phyloP scores from a whole-genome alignment of 768 basidiomycete species.

The Boletus huronensis region DNA sequence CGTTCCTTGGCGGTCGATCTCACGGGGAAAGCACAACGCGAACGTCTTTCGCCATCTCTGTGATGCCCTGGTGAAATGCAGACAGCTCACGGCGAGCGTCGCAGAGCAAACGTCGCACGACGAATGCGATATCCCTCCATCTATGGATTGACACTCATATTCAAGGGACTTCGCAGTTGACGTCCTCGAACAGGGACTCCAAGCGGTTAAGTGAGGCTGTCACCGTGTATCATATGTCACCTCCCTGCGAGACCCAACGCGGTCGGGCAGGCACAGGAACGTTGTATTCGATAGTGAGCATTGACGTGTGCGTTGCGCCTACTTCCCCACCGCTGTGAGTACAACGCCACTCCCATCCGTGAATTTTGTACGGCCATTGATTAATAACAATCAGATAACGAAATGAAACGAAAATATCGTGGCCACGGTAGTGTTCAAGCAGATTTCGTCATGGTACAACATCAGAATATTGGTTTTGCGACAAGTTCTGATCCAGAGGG shows the following conservation, averaged over 20 bases:
- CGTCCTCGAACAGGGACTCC: conserved; percentile 33
- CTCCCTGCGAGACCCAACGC: background rate
- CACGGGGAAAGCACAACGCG: conserved; percentile 28
- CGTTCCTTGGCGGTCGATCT: conserved; percentile 28
- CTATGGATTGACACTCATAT: conserved; percentile 42
- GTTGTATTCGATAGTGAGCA: background rate
- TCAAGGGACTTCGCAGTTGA: conserved; percentile 28
- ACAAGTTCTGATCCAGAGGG: conserved; percentile 14
- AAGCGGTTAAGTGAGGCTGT: conserved; percentile 35
- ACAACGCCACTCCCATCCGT: background rate
- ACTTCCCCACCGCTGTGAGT: conserved; percentile 60
- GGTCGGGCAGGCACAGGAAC: background rate
- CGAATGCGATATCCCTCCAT: conserved; percentile 18
- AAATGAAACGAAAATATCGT: conserved; percentile 20
- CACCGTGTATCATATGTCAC: background rate
- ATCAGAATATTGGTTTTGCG: conserved; percentile 45
- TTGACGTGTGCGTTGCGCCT: no score
- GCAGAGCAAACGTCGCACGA: background rate
- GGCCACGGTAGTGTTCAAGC: conserved; percentile 23
- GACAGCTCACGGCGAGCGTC: background rate
- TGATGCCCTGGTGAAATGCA: conserved; percentile 27
- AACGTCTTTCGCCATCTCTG: conserved; percentile 28
- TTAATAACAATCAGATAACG: background rate
- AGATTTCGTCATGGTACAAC: conserved; percentile 37
- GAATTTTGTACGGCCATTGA: background rate